Evolutionary conservation across 495 filamentous ascomycete genomes (phyloP).

Genomic region (Daldinia caldariorum): DNA sequence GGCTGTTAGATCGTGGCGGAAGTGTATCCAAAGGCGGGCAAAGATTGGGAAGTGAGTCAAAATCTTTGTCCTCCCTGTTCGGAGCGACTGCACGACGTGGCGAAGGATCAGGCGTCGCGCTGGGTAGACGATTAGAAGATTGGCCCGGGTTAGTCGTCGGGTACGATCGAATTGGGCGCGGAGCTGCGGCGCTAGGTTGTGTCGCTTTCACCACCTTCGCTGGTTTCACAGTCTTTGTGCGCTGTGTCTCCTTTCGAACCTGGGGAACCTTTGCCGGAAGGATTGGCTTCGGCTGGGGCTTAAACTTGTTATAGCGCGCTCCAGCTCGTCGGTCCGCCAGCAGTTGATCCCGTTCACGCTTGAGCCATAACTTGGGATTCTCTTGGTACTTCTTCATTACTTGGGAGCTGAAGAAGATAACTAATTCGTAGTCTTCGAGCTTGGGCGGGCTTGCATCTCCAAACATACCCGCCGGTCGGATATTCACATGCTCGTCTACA

Average conservation of each 20-base stretch:
- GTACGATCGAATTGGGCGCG: slow-evolving; percentile 45
- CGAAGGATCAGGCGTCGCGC: slow-evolving; percentile 56
- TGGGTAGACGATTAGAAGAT: slow-evolving; percentile 42
- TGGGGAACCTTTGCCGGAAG: slow-evolving; percentile 53
- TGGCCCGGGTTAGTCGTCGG: slow-evolving; percentile 21
- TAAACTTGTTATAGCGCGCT: slow-evolving; percentile 44
- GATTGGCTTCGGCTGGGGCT: slow-evolving; percentile 52
- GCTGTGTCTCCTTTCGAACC: slow-evolving; percentile 46
- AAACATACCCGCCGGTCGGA: slow-evolving; percentile 66
- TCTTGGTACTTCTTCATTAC: slow-evolving; percentile 67
- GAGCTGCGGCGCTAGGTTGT: slow-evolving; percentile 41
- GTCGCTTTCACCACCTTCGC: slow-evolving; percentile 61
- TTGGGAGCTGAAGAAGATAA: slow-evolving; percentile 72
- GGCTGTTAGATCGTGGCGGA: slow-evolving; percentile 65
- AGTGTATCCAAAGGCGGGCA: slow-evolving; percentile 78
- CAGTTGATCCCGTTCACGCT: slow-evolving; percentile 69
- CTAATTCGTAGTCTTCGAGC: slow-evolving; percentile 74
- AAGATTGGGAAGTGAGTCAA: slow-evolving; percentile 77
- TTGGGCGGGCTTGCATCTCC: slow-evolving; percentile 68
- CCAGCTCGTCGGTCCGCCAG: slow-evolving; percentile 58
- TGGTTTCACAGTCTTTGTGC: slow-evolving; percentile 49
- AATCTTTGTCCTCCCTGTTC: slow-evolving; percentile 88
- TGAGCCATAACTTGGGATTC: slow-evolving; percentile 69
- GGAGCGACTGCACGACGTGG: slow-evolving; percentile 53
- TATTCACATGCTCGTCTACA: slow-evolving; percentile 73